A percentile compares a stretch with the other conserved stretches of the same genome.
phyloP scores from a whole-genome alignment of 148 eudicot genomes.

The Selenicereus undatus region DNA sequence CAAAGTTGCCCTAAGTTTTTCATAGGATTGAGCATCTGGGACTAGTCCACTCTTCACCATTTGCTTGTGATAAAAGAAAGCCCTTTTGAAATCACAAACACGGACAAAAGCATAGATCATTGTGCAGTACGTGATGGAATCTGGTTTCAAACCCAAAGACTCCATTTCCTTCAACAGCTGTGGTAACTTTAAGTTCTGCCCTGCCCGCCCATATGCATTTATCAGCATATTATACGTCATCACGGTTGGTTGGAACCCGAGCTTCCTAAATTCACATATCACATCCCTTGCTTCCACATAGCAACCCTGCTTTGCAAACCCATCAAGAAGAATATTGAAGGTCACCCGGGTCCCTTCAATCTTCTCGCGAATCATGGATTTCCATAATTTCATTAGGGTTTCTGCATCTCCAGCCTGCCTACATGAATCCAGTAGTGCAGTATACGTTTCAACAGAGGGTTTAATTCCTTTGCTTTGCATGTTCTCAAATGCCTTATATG shows the following conservation, averaged over 20 bases:
- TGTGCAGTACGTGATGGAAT: constrained; percentile 79
- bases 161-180: constrained; percentile 84
- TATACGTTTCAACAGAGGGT: constrained; percentile 88
- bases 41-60: constrained; percentile 87
- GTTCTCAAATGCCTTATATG: constrained; percentile 61
- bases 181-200: constrained; percentile 75
- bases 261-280: constrained; percentile 67
- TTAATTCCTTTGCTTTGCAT: constrained; percentile 71
- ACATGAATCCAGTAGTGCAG: constrained; percentile 79
- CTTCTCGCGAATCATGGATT: constrained; percentile 69
- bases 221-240: constrained; percentile 94
- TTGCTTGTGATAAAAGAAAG: constrained; percentile 77
- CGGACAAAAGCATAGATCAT: constrained; percentile 88
- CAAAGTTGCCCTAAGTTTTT: constrained; percentile 70
- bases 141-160: constrained; percentile 65
- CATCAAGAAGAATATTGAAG: constrained; percentile 80
- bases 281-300: constrained; percentile 88
- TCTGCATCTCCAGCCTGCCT: constrained; percentile 85
- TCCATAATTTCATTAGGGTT: constrained; percentile 78
- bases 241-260: constrained; percentile 76
- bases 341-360: constrained; percentile 77
- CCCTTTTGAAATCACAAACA: constrained; percentile 83
- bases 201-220: constrained; percentile 92
- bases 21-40: constrained; percentile 71
- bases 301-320: constrained; percentile 89